Base-by-base conservation (phyloP, 164 flowering plant genomes). In the Stephania japonica region DNA sequence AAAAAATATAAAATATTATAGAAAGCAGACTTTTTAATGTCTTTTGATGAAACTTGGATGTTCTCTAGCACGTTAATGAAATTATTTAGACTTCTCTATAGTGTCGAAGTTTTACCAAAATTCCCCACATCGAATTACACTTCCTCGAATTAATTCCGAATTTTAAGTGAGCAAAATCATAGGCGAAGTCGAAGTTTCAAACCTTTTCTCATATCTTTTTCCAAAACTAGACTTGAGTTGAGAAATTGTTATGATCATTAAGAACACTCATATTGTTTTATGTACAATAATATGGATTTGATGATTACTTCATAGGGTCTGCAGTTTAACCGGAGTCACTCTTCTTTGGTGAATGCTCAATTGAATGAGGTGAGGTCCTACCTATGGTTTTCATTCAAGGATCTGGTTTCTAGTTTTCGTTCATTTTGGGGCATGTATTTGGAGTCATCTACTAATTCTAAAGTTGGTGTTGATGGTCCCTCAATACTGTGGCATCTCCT, bases 391-490 rank as follows among this genome's bases (percentile, higher is more conserved):
- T 77, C 76, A 18, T 72, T 79, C 26, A 68, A 80, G 73, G 77
- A 80, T 77, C 67, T 76, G 19, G 69, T 77, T 80, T 77, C 80
- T 73, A 75, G 70, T 75, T 69, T 79, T 61, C 59, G 12, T 68
- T 77, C 81, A 77, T 79, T 80, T 61, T 14, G 76, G 78, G 70
- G 72, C 76, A 70, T 44, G 73, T 65, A 72, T 77, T 70, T 80
- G 72, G 75, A 75, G 42, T 78, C 80, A 73, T 80, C 71, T 83
- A 65, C 80, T 81, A 76, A 79, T 66, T 86, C 77, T 50, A 83
- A 89, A 91, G 96, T 83, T 79, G 68, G 83, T 70, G 78, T 78
- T 3, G 85, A 77, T 75, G 90, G 81, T 70, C 76, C 91, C 69
- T 78, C 88, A 69, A 83, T 77, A 76, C 78, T 71, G 76, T 80